A percentile compares a stretch with the other conserved stretches of the same genome.
These are phyloP conservation scores for Pseudogymnoascus sp. DNA, from an alignment of 2,329 filamentous ascomycete genomes.

Conservation along the genomic window DNA sequence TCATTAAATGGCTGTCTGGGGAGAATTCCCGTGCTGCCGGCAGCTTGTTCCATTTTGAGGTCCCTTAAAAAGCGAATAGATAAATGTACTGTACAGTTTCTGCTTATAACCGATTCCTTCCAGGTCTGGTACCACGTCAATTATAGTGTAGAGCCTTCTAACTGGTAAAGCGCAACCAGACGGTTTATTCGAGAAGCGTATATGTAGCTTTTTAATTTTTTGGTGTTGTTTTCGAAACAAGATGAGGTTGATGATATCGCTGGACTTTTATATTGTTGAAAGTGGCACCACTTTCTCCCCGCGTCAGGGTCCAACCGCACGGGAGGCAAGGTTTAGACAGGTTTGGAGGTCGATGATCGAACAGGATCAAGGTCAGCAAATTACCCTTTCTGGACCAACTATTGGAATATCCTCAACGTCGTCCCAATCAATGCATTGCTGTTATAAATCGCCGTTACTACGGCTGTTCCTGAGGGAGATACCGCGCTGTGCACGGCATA, in stretches of 20 bases:
- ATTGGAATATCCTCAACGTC: slow-evolving; percentile 2
- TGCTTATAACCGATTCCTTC: neutral
- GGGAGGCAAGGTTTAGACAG: neutral
- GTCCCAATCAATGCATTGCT: slow-evolving; percentile 2
- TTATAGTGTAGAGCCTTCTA: neutral
- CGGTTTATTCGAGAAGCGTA: neutral
- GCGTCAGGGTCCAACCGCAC: neutral
- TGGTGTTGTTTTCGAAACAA: neutral
- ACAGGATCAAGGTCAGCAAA: neutral
- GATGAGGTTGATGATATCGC: neutral
- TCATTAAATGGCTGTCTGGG: slow-evolving; percentile 18
- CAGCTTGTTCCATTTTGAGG: neutral
- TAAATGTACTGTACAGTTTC: neutral
- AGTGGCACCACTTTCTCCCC: neutral
- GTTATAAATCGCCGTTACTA: slow-evolving; percentile 3
- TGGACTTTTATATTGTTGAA: neutral
- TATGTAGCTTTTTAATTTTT: neutral
- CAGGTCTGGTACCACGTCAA: neutral
- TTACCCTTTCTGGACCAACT: slow-evolving; percentile 1
- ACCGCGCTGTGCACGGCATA: neutral
- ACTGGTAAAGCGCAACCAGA: neutral
- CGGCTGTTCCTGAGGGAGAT: neutral
- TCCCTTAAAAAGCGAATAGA: neutral
- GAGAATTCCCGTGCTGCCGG: neutral
- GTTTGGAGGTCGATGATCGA: neutral